These are phyloP conservation scores for Ambrosiella beaveri DNA, from an alignment of 2,329 filamentous ascomycete genomes.

Conservation along the genomic window DNA sequence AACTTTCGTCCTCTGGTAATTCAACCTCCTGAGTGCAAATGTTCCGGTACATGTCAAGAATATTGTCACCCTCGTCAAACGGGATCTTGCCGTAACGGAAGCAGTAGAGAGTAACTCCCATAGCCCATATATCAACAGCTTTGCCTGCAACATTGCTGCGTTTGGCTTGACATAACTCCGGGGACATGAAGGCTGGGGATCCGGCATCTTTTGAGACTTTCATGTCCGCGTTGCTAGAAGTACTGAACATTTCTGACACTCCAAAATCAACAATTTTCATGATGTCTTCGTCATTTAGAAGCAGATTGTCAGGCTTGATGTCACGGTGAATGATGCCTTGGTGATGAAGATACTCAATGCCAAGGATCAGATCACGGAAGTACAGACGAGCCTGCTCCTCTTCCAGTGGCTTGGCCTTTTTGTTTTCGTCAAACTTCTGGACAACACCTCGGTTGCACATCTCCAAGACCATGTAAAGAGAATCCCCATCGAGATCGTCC, in stretches of 20 bases:
- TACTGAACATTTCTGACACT: constrained; percentile 94
- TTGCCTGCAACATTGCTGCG: constrained; percentile 78
- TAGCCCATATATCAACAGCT: constrained; percentile 93
- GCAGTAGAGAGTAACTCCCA: constrained; percentile 91
- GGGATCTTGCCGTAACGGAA: constrained; percentile 77
- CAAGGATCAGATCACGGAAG: constrained; percentile 88
- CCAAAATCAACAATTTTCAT: constrained; percentile 96
- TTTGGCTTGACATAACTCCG: constrained; percentile 73
- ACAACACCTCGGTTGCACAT: constrained; percentile 98
- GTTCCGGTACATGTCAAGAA: constrained; percentile 77
- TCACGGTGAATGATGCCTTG: constrained; percentile 92
- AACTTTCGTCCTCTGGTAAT: constrained; percentile 46
- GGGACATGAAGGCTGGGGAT: constrained; percentile 84
- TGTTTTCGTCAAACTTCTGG: constrained; percentile 86
- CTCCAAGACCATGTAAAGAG: constrained; percentile 94
- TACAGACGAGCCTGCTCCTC: constrained; percentile 71
- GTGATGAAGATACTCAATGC: constrained; percentile 90
- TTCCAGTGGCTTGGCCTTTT: constrained; percentile 64
- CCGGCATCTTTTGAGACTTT: constrained; percentile 82
- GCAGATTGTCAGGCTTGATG: constrained; percentile 93
- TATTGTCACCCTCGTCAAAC: constrained; percentile 53
- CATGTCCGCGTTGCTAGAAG: constrained; percentile 58
- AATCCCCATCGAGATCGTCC: constrained; percentile 89
- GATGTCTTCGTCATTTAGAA: constrained; percentile 72
- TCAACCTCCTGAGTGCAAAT: constrained; percentile 55